phyloP scores from a whole-genome alignment of 768 basidiomycete species.

The Cyclocybe aegerita region DNA sequence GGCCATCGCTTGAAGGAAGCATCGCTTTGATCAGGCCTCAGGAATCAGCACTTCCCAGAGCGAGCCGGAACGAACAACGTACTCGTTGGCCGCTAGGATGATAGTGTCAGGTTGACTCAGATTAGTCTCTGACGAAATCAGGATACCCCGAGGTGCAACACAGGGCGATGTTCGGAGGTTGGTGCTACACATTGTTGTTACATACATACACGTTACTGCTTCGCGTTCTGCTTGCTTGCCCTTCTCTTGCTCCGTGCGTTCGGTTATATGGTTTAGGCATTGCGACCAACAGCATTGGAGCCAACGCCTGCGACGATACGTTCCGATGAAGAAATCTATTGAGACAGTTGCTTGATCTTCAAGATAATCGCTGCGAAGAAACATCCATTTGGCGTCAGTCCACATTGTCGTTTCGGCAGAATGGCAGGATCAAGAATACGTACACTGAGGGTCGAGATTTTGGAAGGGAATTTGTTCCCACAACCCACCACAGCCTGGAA shows the following conservation, averaged over 20 bases:
- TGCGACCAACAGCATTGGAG: not conserved
- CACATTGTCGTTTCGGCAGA: not conserved
- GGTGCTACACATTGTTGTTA: constrained; percentile 12
- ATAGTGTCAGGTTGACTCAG: no score
- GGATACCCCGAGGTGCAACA: not conserved
- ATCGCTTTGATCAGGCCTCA: no score
- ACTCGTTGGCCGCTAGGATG: no score
- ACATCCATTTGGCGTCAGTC: constrained; percentile 14
- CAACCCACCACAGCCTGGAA: constrained; percentile 58
- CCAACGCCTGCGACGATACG: no score
- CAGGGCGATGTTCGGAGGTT: constrained; percentile 1
- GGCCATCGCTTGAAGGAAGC: no score
- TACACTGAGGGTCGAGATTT: constrained; percentile 76
- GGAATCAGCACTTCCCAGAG: no score
- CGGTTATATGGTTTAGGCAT: not conserved
- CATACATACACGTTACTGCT: constrained; percentile 10
- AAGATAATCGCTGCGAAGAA: constrained; percentile 42
- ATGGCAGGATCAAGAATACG: constrained; percentile 23
- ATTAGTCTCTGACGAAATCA: not conserved
- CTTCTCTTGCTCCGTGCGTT: not conserved
- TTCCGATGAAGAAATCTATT: constrained; percentile 19
- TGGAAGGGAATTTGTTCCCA: constrained; percentile 85
- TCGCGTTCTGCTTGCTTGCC: constrained; percentile 5
- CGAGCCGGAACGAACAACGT: no score
- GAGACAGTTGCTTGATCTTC: constrained; percentile 48